phyloP scores from a whole-genome alignment of 2,329 filamentous ascomycete genomes.

The Colletotrichum theobromicola region DNA sequence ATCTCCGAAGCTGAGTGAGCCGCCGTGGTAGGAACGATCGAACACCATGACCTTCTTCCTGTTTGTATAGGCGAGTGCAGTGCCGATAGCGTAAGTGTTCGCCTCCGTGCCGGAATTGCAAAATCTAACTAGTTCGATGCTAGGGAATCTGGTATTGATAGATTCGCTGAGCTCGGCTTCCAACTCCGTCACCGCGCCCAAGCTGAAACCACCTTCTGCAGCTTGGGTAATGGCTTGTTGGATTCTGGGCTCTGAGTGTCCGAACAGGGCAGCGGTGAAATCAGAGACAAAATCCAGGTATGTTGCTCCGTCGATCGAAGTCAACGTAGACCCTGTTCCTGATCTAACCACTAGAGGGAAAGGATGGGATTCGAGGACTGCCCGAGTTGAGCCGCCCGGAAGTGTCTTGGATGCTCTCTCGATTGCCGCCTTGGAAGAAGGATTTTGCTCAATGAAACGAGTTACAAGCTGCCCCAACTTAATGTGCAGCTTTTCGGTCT shows the following conservation, averaged over 20 bases:
- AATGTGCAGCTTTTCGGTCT: not conserved
- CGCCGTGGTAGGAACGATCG: conserved; percentile 46
- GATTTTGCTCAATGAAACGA: not conserved
- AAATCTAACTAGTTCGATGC: no score
- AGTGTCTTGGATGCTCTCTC: conserved; percentile 28
- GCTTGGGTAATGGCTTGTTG: conserved; percentile 48
- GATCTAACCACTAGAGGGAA: conserved; percentile 47
- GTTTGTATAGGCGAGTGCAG: conserved; percentile 51
- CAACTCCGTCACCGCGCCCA: conserved; percentile 56
- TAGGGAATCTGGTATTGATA: conserved; percentile 61
- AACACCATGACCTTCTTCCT: conserved; percentile 56
- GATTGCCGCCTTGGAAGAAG: not conserved
- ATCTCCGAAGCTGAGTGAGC: conserved; percentile 36
- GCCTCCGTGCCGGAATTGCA: conserved; percentile 71
- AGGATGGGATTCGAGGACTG: conserved; percentile 43
- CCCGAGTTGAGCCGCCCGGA: conserved; percentile 52
- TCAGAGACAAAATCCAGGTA: conserved; percentile 68
- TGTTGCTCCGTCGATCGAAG: conserved; percentile 43
- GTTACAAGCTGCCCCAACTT: not conserved
- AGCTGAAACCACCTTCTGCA: conserved; percentile 54
- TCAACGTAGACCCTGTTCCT: conserved; percentile 33
- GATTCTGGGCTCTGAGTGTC: conserved; percentile 65
- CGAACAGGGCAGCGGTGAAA: conserved; percentile 68
- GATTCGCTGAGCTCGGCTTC: conserved; percentile 56
- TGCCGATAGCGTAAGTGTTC: conserved; percentile 62